A percentile compares a stretch with the other conserved stretches of the same genome.
Evolutionary conservation across 371 early-diverging fungal genomes (phyloP).

Genomic region (Actinomortierella ambigua): DNA sequence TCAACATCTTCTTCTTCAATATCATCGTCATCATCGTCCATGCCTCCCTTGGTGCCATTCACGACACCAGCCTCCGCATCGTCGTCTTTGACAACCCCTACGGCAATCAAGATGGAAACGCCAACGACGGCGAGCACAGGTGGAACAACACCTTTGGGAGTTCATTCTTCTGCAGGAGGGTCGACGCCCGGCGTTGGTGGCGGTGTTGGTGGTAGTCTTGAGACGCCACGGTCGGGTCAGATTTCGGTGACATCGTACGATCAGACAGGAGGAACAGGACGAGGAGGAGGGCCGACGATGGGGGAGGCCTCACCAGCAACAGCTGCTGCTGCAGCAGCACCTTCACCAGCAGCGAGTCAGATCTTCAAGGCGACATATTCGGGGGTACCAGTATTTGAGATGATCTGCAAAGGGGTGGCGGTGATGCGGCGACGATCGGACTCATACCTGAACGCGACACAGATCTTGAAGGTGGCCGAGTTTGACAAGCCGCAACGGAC

Average conservation of each 20-base stretch:
- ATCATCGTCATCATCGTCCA: too few relatives aligned
- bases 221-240: too few relatives aligned
- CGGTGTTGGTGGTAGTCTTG: too few relatives aligned
- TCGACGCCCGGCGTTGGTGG: too few relatives aligned
- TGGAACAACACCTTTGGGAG: too few relatives aligned
- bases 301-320: not conserved
- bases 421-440: conserved; percentile 89
- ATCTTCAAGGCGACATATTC: conserved; percentile 81
- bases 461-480: conserved; percentile 92
- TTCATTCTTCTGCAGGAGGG: too few relatives aligned
- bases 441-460: conserved; percentile 92
- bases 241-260: too few relatives aligned
- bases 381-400: conserved; percentile 91
- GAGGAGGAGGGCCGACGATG: not conserved
- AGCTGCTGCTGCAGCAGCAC: too few relatives aligned
- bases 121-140: too few relatives aligned
- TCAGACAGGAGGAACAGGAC: too few relatives aligned
- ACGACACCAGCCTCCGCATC: conserved; percentile 7
- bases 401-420: conserved; percentile 79
- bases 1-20: too few relatives aligned
- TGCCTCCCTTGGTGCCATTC: not conserved
- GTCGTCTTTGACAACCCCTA: not conserved
- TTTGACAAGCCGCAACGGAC: conserved; percentile 90
- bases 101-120: too few relatives aligned
- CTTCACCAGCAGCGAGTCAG: conserved; percentile 5